phyloP scores from a whole-genome alignment of 2,329 filamentous ascomycete genomes.

The Ilyonectria sp. region DNA sequence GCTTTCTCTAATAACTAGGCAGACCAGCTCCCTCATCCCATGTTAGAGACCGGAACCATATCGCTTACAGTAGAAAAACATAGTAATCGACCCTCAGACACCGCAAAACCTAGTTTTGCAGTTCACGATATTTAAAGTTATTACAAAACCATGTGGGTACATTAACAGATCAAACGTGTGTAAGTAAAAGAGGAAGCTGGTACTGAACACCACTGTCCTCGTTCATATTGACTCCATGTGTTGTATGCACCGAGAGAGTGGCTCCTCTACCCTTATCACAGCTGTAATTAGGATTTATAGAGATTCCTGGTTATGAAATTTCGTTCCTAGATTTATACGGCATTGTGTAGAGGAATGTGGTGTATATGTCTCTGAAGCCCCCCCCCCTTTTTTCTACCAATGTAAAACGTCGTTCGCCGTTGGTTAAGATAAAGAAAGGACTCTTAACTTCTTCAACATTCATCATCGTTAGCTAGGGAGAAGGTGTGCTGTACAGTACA shows the following conservation, averaged over 20 bases:
- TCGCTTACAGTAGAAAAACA: no score
- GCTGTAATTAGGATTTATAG: background rate
- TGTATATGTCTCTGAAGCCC: background rate
- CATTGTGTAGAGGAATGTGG: background rate
- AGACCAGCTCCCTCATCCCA: no score
- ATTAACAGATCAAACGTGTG: no score
- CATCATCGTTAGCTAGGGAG: background rate
- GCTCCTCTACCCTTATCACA: background rate
- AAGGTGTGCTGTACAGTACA: background rate
- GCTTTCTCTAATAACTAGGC: no score
- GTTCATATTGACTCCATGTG: background rate
- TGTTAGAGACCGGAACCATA: no score
- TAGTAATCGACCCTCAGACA: no score
- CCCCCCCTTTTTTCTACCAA: background rate
- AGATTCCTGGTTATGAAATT: background rate
- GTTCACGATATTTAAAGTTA: no score
- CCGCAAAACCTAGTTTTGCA: no score
- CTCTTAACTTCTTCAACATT: background rate
- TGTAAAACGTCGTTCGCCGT: background rate
- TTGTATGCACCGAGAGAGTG: background rate
- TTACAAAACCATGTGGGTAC: no score
- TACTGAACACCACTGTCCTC: no score
- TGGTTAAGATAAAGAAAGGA: background rate
- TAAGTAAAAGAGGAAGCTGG: no score
- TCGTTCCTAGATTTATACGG: background rate